Evolutionary conservation across 1,284 basidiomycete species (phyloP), one percentile per base, ranked within the genome.

Genomic region (Heterobasidion occidentale): DNA sequence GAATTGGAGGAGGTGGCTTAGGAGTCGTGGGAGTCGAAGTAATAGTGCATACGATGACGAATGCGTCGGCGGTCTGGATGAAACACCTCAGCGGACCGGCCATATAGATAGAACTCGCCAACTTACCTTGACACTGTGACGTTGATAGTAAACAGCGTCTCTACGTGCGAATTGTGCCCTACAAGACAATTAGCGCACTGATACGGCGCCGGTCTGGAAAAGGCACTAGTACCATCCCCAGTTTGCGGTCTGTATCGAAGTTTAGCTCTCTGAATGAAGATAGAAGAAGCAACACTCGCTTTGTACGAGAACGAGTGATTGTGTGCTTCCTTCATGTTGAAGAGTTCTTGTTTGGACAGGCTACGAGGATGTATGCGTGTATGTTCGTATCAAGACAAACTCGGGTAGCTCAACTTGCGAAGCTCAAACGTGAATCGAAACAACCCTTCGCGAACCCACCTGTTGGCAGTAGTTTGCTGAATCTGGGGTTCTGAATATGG

Each of bases 361-460:
- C 83, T 87, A 60, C 20, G 51, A 52, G 27, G 2, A 47, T 9
- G 27, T 34, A 46, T 19, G 60, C 54, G 19, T 55, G 44, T 14
- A 15, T 38, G 19, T 60, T 56, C 49, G n/a, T 42, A 17, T 36
- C 35, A 19, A 14, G 54, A 42, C 45, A 36, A 17, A 55, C 2
- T 56, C 53, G 27, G 27, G 54, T 6, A 35, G 27, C 36, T 72
- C 57, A 61, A 86, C 86, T 80, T 85, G 67, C 81, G 81, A 62
- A 94, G 75, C 66, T 92, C 91, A 65, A 94, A 93, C 59, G 80
- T 84, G 68, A 94, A 94, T 65, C 86, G 89, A 72, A 84, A 94
- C 19, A 86, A 71, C 1, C 92, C 92, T 59, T 91, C 86, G n/a
- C 92, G 81, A 14, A 80, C 71, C 92, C 92, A 94, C 70, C 85